These are phyloP conservation scores for Sarocladiaceae sp. DNA, from an alignment of 2,329 filamentous ascomycete genomes.

Conservation along the genomic window DNA sequence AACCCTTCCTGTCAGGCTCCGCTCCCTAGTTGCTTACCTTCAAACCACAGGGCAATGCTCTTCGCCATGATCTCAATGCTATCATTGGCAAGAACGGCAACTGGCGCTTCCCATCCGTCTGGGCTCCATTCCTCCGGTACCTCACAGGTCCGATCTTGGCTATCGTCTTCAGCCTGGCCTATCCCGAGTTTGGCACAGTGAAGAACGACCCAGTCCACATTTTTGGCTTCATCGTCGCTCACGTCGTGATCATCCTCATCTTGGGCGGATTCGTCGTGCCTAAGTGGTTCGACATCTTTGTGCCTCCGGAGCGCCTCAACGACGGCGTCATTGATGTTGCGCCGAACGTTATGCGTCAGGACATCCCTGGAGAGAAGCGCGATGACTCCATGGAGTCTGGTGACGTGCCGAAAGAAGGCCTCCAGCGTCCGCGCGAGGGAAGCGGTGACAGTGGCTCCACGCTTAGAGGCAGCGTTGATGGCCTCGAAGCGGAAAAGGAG, in stretches of 20 bases:
- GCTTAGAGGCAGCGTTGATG: no score
- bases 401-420: no score
- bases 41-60: slow-evolving; percentile 32
- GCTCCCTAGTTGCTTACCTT: no score
- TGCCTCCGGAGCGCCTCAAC: no score
- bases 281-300: slow-evolving; percentile 16
- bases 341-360: no score
- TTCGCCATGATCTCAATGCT: slow-evolving; percentile 45
- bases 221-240: slow-evolving; percentile 15
- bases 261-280: slow-evolving; percentile 15
- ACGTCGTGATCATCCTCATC: slow-evolving; percentile 11
- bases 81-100: slow-evolving; percentile 42
- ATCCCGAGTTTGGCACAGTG: slow-evolving; percentile 15
- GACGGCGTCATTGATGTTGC: no score
- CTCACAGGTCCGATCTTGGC: slow-evolving; percentile 16
- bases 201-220: slow-evolving; percentile 17
- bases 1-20: no score
- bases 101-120: slow-evolving; percentile 16
- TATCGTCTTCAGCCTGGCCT: slow-evolving; percentile 17
- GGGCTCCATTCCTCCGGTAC: slow-evolving; percentile 17
- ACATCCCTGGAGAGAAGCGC: no score
- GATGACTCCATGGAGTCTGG: no score
- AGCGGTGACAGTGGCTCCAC: no score
- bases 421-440: no score
- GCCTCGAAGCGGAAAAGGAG: no score